phyloP scores from a whole-genome alignment of 108 stramenopile genomes.

The Stephanodiscus triporus region DNA sequence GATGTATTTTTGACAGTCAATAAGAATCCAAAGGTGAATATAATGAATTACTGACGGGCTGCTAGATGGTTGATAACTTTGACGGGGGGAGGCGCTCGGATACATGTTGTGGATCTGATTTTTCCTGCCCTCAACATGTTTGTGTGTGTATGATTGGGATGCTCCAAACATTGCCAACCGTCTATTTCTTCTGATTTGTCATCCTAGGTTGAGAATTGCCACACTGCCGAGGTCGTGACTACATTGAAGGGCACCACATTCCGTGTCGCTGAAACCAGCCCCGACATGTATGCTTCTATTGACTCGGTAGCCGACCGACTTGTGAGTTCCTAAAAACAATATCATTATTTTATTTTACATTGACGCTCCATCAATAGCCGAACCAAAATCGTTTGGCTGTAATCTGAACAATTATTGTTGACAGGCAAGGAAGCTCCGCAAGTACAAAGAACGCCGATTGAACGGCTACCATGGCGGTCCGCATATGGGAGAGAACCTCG shows the following conservation, averaged over 20 bases:
- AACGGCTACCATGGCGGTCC: constrained; percentile 83
- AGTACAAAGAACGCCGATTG: constrained; percentile 83
- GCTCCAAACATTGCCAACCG: not conserved
- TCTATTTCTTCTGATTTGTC: constrained; percentile 12
- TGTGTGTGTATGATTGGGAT: not conserved
- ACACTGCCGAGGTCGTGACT: constrained; percentile 81
- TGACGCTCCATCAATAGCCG: not conserved
- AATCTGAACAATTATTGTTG: not conserved
- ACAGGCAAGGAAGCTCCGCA: constrained; percentile 72
- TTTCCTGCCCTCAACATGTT: not conserved
- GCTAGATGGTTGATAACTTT: not conserved
- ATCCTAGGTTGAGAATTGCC: constrained; percentile 72
- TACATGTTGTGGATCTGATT: not conserved
- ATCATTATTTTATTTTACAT: not conserved
- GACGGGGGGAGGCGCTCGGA: not conserved
- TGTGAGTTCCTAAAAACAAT: constrained; percentile 28
- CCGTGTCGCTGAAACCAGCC: constrained; percentile 65
- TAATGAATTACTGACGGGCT: not conserved
- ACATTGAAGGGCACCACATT: constrained; percentile 81
- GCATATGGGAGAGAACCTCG: constrained; percentile 81
- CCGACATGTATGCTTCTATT: constrained; percentile 89
- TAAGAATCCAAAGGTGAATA: constrained; percentile 86
- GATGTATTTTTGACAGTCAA: constrained; percentile 84
- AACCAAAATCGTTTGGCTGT: not conserved
- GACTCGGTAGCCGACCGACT: constrained; percentile 73